Evolutionary conservation across 495 filamentous ascomycete species (phyloP), one percentile per base, ranked within the genome.

Genomic region (Saxophila tyrrhenica): DNA sequence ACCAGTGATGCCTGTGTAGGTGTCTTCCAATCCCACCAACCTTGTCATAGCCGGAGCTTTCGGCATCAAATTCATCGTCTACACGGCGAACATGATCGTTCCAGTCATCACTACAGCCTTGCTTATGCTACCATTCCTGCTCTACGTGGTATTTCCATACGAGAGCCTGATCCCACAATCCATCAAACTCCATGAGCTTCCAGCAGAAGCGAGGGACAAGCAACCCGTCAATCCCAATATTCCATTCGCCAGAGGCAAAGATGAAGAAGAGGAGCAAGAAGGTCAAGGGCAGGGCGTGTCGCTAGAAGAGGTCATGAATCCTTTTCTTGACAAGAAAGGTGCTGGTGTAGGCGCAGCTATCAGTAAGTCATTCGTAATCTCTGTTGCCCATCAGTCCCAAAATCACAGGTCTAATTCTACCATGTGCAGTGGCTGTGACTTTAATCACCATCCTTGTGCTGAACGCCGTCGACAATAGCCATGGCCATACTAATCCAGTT

Each of bases 11-110:
- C n/a, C n/a, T n/a, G n/a, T n/a, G n/a, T 13, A 35, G 25, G 82
- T 85, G 5, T 84, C 82, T 1, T 84, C 81, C 8, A 85, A 85
- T 52, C 82, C 82, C 1, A 85, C 82, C 10, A 85, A 85, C 52
- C 76, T 85, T 7, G 82, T 85, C n/a, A 73, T 85, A 1, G 78
- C 81, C 8, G 80, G 80, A 1, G 82, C 82, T 20, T 85, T 84
- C 63, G 55, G 75, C 2, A 81, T 85, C 67, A 80, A 70, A 52
- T 85, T 84, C 64, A 75, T 85, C 60, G 66, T 75, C 23, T 85
- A 83, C 65, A 85, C 81, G 0, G 80, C 75, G 24, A 81, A 84
- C 57, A 82, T 84, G 75, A 80, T 85, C 39, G 79, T 85, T 0
- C 82, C 82, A 8, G 79, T 82, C 32, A 64, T 83, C 48, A 67